Conservation (phyloP, 164 flowering plant genomes). For the Tinospora cordifolia region DNA sequence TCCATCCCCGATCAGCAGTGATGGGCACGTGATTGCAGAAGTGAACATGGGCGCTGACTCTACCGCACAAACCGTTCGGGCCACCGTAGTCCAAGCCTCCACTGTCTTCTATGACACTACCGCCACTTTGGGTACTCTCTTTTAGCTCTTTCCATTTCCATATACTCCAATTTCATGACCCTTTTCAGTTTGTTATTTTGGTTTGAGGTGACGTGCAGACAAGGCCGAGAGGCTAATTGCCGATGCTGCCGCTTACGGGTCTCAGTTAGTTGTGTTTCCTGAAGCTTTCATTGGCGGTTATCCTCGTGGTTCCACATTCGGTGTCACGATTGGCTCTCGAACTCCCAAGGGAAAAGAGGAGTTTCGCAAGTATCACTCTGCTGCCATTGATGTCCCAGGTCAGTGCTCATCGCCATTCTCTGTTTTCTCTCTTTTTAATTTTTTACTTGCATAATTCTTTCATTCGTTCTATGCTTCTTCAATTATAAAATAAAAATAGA, state of each 20-base stretch:
- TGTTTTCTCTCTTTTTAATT: neutral
- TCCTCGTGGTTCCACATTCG: constrained; percentile 79
- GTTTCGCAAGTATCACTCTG: constrained; percentile 76
- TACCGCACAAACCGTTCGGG: constrained; percentile 43
- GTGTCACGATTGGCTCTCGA: constrained; percentile 59
- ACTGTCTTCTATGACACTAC: constrained; percentile 85
- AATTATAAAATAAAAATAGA: too few species aligned
- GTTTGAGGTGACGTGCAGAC: constrained; percentile 28
- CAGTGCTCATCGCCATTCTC: neutral
- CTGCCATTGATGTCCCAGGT: constrained; percentile 96
- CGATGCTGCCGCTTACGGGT: constrained; percentile 71
- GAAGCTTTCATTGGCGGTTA: constrained; percentile 96
- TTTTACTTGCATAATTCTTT: neutral
- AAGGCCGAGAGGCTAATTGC: constrained; percentile 89
- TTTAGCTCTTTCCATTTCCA: neutral
- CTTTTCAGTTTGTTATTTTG: neutral
- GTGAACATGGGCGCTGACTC: constrained; percentile 62
- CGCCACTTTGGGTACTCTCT: constrained; percentile 56
- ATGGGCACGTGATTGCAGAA: constrained; percentile 23
- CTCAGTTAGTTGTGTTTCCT: constrained; percentile 89
- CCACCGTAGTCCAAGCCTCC: constrained; percentile 83
- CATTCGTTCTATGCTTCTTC: neutral
- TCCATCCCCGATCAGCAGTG: constrained; percentile 7
- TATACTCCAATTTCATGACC: neutral
- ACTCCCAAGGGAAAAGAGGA: constrained; percentile 72